Conservation (phyloP, 352 stramenopile species). For the Phytophthora pisi region DNA sequence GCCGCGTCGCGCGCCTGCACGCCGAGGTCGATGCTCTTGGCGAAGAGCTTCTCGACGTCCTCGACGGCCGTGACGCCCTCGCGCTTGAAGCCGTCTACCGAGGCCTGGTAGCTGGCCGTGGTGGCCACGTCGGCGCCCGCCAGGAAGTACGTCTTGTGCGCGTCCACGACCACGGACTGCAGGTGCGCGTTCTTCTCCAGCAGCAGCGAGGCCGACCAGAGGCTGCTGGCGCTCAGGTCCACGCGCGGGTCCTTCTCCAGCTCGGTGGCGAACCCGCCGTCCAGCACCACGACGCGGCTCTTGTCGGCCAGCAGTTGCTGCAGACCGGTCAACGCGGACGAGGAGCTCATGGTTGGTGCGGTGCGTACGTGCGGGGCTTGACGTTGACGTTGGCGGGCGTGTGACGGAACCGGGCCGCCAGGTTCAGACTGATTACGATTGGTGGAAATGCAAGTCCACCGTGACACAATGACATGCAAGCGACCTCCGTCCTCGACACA, state of each 20-base stretch:
- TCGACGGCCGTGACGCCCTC: slow-evolving; percentile 50
- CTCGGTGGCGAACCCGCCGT: slow-evolving; percentile 80
- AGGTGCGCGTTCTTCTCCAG: slow-evolving; percentile 58
- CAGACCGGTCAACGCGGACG: slow-evolving; percentile 35
- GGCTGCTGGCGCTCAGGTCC: slow-evolving; percentile 51
- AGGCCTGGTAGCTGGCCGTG: slow-evolving; percentile 88
- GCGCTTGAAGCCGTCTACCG: slow-evolving; percentile 79
- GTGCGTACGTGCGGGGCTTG: slow-evolving; percentile 5
- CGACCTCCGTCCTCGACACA: slow-evolving; percentile 16
- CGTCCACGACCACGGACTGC: slow-evolving; percentile 63
- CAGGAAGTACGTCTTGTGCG: slow-evolving; percentile 80
- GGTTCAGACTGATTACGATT: slow-evolving; percentile 10
- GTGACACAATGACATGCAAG: slow-evolving; percentile 23
- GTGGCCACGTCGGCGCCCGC: slow-evolving; percentile 81
- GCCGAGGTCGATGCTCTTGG: slow-evolving; percentile 78
- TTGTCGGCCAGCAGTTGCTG: slow-evolving; percentile 36
- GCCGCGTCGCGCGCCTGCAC: slow-evolving; percentile 63
- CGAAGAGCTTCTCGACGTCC: slow-evolving; percentile 70
- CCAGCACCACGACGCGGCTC: slow-evolving; percentile 60
- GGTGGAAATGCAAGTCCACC: slow-evolving; percentile 23
- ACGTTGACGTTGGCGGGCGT: slow-evolving; percentile 14
- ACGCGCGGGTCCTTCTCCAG: slow-evolving; percentile 77
- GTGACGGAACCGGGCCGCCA: slow-evolving; percentile 5
- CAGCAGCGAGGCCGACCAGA: slow-evolving; percentile 81
- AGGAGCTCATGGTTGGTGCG: slow-evolving; percentile 20